These are phyloP conservation scores for Parachaetomium inaequale DNA, from an alignment of 495 filamentous ascomycete genomes.

Conservation along the genomic window DNA sequence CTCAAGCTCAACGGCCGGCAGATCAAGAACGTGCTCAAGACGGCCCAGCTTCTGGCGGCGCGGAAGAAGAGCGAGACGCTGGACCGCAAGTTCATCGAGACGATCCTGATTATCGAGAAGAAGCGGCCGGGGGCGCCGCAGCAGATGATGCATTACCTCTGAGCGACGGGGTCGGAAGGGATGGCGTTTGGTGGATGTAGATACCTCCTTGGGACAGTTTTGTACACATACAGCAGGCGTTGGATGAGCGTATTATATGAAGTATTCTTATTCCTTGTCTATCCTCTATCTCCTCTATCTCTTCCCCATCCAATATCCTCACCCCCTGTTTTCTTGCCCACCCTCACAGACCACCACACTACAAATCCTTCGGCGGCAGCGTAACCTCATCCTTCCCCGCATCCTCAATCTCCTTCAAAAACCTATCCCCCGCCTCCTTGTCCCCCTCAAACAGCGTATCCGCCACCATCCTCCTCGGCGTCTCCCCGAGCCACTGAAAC, in stretches of 20 bases:
- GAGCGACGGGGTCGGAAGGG: neutral
- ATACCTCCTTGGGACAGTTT: neutral
- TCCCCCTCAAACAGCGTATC: conserved; percentile 59
- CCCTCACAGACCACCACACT: neutral
- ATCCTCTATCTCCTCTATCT: neutral
- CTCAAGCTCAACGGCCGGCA: conserved; percentile 40
- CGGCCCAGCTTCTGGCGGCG: conserved; percentile 36
- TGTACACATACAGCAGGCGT: neutral
- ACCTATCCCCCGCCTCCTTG: conserved; percentile 51
- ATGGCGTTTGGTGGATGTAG: neutral
- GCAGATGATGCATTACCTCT: conserved; percentile 29
- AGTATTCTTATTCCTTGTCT: neutral
- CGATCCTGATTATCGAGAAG: conserved; percentile 33
- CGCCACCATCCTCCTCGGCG: conserved; percentile 56
- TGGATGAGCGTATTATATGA: neutral
- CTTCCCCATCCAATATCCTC: neutral
- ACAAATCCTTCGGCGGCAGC: conserved; percentile 9
- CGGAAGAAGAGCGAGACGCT: conserved; percentile 30
- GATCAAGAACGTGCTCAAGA: conserved; percentile 55
- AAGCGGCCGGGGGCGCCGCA: conserved; percentile 28
- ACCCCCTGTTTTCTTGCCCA: neutral
- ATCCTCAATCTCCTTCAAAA: conserved; percentile 52
- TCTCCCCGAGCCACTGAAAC: conserved; percentile 68
- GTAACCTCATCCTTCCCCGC: conserved; percentile 48
- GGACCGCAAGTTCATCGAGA: conserved; percentile 31